Conservation (phyloP, 495 filamentous ascomycete genomes). For the Amniculicola lignicola region DNA sequence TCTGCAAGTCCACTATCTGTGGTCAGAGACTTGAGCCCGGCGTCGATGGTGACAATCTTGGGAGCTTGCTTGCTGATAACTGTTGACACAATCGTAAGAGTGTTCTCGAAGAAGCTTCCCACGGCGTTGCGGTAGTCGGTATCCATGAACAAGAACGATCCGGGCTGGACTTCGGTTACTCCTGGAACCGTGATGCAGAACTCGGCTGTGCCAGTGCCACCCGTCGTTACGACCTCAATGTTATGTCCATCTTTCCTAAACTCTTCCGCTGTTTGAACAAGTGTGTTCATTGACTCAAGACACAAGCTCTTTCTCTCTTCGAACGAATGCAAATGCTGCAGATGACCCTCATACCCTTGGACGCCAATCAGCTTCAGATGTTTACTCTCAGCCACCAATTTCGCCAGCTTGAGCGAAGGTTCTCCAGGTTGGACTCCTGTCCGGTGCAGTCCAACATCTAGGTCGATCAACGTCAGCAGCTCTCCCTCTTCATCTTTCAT, state of each 20-base stretch:
- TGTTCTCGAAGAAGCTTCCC: slow-evolving; percentile 34
- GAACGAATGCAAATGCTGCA: slow-evolving; percentile 38
- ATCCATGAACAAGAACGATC: slow-evolving; percentile 44
- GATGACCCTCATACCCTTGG: slow-evolving; percentile 39
- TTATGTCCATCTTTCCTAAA: slow-evolving; percentile 35
- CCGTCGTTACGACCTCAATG: slow-evolving; percentile 39
- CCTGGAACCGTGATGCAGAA: slow-evolving; percentile 39
- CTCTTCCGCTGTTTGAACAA: slow-evolving; percentile 33
- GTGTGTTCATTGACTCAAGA: slow-evolving; percentile 36
- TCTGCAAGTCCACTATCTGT: slow-evolving; percentile 31
- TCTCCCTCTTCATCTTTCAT: slow-evolving; percentile 26
- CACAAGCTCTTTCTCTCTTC: slow-evolving; percentile 32
- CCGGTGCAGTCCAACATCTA: slow-evolving; percentile 39
- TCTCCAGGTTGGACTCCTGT: slow-evolving; percentile 37
- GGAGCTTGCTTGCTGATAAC: slow-evolving; percentile 32
- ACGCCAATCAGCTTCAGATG: slow-evolving; percentile 28
- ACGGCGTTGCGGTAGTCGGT: slow-evolving; percentile 41
- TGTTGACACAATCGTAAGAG: slow-evolving; percentile 29
- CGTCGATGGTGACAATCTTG: slow-evolving; percentile 27
- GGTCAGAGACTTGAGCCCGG: slow-evolving; percentile 25
- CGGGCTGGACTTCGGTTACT: slow-evolving; percentile 41
- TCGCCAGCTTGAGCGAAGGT: slow-evolving; percentile 20
- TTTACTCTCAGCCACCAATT: slow-evolving; percentile 2
- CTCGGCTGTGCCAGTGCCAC: slow-evolving; percentile 42
- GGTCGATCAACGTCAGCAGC: slow-evolving; percentile 36